Conservation (phyloP, 192 early-diverging fungal species). For the Backusella luteola region DNA sequence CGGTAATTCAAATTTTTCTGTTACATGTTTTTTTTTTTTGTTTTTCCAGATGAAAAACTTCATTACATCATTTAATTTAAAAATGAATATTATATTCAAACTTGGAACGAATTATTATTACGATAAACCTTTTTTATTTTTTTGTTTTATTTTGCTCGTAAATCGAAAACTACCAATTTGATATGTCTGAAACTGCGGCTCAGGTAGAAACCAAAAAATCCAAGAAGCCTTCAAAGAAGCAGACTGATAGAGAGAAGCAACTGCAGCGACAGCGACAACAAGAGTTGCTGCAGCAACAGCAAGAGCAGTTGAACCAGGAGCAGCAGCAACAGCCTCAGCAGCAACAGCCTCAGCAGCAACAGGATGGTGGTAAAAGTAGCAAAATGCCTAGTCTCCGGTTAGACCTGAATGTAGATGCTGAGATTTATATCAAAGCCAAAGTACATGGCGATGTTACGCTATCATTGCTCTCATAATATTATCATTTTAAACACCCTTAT, state of each 20-base stretch:
- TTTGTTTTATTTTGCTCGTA: not conserved
- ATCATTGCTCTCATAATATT: slow-evolving; percentile 6
- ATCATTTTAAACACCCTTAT: not conserved
- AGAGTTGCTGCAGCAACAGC: not conserved
- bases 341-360: not conserved
- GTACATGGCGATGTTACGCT: slow-evolving; percentile 21
- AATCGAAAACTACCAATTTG: not conserved
- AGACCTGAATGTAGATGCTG: slow-evolving; percentile 18
- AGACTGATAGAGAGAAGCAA: not conserved
- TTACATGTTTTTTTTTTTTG: not conserved
- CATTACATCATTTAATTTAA: slow-evolving; percentile 8
- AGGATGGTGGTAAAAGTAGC: not conserved
- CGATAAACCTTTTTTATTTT: not conserved
- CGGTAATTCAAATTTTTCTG: not conserved
- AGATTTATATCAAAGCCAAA: slow-evolving; percentile 15
- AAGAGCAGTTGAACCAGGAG: not conserved
- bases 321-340: not conserved
- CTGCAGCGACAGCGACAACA: not conserved
- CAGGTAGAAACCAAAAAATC: not conserved
- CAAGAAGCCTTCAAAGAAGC: not conserved
- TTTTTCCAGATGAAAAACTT: not conserved
- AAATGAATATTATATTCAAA: not conserved
- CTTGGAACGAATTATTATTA: not conserved
- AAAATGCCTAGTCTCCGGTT: slow-evolving; percentile 13
- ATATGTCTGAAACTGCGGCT: slow-evolving; percentile 1